Conservation (phyloP, 2,329 filamentous ascomycete species). For the Seiridium cupressi region DNA sequence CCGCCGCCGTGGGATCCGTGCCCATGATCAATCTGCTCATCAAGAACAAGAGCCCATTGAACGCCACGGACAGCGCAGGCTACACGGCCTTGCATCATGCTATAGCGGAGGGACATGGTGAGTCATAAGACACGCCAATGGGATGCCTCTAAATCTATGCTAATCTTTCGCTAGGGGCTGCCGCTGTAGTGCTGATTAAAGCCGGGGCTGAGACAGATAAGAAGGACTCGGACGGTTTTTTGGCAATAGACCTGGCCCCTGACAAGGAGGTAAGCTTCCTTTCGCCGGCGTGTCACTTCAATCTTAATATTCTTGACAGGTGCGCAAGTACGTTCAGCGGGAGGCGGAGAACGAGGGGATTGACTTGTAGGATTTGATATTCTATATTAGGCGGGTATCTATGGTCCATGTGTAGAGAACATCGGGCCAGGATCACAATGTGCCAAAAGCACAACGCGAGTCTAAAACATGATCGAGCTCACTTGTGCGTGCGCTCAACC, state of each 20-base stretch:
- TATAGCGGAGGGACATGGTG: slow-evolving; percentile 71
- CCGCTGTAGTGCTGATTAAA: slow-evolving; percentile 78
- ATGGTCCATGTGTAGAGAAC: not conserved
- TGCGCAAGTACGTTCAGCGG: slow-evolving; percentile 73
- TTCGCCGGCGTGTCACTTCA: not conserved
- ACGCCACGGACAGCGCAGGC: slow-evolving; percentile 78
- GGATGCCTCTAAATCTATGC: not conserved
- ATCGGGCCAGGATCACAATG: not conserved
- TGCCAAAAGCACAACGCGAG: not conserved
- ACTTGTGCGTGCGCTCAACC: slow-evolving; percentile 79
- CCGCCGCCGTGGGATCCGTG: slow-evolving; percentile 84
- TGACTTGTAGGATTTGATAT: slow-evolving; percentile 38
- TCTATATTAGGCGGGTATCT: not conserved
- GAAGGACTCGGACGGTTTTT: slow-evolving; percentile 66
- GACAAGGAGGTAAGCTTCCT: slow-evolving; percentile 68
- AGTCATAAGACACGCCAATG: slow-evolving; percentile 14
- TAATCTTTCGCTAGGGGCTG: slow-evolving; percentile 56
- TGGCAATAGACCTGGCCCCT: slow-evolving; percentile 80
- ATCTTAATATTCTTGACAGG: slow-evolving; percentile 39
- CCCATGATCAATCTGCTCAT: slow-evolving; percentile 82
- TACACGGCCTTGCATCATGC: slow-evolving; percentile 90
- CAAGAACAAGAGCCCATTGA: slow-evolving; percentile 74
- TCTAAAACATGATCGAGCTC: slow-evolving; percentile 18
- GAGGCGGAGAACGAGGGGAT: slow-evolving; percentile 84
- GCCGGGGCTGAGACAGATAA: slow-evolving; percentile 81